Conservation (phyloP, 2,329 filamentous ascomycete species). For the Madurella mycetomatis region DNA sequence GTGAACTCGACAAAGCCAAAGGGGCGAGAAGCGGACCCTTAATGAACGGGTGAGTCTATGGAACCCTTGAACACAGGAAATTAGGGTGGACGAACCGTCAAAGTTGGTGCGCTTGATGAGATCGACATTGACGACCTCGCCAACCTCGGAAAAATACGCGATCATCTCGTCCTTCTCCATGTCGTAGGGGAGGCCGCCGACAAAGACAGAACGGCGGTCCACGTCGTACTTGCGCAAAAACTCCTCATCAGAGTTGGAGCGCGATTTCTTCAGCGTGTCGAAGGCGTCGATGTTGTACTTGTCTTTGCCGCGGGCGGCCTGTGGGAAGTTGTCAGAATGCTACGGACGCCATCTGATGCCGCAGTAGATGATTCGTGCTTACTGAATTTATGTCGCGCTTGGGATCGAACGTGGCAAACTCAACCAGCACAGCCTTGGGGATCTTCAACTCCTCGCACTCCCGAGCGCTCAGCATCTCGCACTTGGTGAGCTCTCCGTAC, state of each 20-base stretch:
- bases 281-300: slow-evolving; percentile 24
- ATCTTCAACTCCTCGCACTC: slow-evolving; percentile 34
- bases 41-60: slow-evolving; percentile 3
- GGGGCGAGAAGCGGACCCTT: neutral
- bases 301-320: slow-evolving; percentile 13
- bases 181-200: slow-evolving; percentile 41
- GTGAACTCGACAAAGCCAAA: slow-evolving; percentile 25
- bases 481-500: slow-evolving; percentile 42
- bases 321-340: neutral
- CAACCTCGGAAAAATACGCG: slow-evolving; percentile 36
- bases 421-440: slow-evolving; percentile 41
- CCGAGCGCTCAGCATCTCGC: slow-evolving; percentile 34
- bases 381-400: slow-evolving; percentile 47
- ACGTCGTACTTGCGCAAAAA: slow-evolving; percentile 37
- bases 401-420: slow-evolving; percentile 49
- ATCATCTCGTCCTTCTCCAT: slow-evolving; percentile 35
- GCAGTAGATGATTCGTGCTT: slow-evolving; percentile 25
- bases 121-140: slow-evolving; percentile 34
- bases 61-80: slow-evolving; percentile 12
- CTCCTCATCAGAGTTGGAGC: slow-evolving; percentile 14
- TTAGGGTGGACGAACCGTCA: slow-evolving; percentile 2
- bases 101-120: slow-evolving; percentile 21
- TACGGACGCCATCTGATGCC: slow-evolving; percentile 2
- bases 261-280: slow-evolving; percentile 26
- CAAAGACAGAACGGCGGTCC: slow-evolving; percentile 45